A percentile compares a stretch with the other conserved stretches of the same genome.
Evolutionary conservation across 805 yeast species (phyloP).

Genomic region (Clavispora vitiphila): DNA sequence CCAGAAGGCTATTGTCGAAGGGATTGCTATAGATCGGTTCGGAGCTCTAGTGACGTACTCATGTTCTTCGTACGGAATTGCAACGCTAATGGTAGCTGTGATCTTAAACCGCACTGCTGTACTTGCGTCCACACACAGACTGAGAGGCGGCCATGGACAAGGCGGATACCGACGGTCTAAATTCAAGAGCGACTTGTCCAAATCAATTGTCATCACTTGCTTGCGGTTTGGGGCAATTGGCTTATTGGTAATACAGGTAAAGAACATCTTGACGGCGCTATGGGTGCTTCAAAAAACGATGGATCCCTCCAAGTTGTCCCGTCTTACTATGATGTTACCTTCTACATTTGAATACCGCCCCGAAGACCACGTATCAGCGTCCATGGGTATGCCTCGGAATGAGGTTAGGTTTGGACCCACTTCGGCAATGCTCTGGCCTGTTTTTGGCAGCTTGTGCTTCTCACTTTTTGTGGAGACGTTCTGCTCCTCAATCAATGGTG

Average conservation of each 20-base stretch:
- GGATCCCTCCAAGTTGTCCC: conserved; percentile 4
- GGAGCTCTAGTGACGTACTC: conserved; percentile 25
- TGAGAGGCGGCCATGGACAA: conserved; percentile 16
- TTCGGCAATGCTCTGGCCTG: conserved; percentile 52
- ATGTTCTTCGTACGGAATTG: conserved; percentile 33
- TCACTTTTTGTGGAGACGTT: conserved; percentile 66
- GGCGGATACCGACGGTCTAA: conserved; percentile 12
- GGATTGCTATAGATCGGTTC: conserved; percentile 14
- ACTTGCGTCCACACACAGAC: conserved; percentile 32
- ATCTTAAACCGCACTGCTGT: conserved; percentile 33
- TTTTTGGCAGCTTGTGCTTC: conserved; percentile 52
- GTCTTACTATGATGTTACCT: conserved; percentile 10
- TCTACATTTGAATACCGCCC: conserved; percentile 2
- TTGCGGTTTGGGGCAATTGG: conserved; percentile 26
- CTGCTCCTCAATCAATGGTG: conserved; percentile 51
- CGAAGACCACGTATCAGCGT: conserved; percentile 10
- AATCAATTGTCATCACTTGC: conserved; percentile 7
- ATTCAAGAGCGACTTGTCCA: conserved; percentile 10
- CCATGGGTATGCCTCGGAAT: conserved; percentile 25
- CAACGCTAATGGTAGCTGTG: conserved; percentile 35
- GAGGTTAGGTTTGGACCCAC: conserved; percentile 44
- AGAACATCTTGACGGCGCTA: conserved; percentile 28
- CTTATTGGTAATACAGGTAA: conserved; percentile 21
- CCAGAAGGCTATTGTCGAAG: conserved; percentile 5
- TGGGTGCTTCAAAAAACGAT: conserved; percentile 17